Evolutionary conservation across 371 early-diverging fungal genomes (phyloP).

Genomic region (Batrachochytrium dendrobatidis): DNA sequence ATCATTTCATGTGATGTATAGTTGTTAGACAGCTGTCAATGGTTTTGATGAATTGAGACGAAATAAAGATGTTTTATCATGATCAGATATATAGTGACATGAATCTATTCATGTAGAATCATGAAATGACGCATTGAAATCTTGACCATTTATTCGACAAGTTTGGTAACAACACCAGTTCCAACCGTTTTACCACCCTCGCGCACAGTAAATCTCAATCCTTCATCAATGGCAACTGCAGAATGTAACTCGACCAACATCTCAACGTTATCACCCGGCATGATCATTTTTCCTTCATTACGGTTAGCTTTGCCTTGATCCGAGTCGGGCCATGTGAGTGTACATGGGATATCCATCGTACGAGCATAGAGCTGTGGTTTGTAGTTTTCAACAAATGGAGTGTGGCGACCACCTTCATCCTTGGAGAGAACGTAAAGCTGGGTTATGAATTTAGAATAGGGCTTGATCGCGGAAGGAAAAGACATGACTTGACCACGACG

Average conservation of each 20-base stretch:
- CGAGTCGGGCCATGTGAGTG: constrained; percentile 67
- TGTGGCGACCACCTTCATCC: constrained; percentile 98
- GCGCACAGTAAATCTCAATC: constrained; percentile 93
- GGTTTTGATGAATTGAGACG: too few relatives aligned
- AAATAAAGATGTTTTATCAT: too few relatives aligned
- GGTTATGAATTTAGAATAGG: constrained; percentile 88
- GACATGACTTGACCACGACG: constrained; percentile 92
- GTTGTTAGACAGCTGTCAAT: too few relatives aligned
- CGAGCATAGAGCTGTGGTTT: constrained; percentile 92
- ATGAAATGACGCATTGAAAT: too few relatives aligned
- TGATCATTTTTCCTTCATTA: constrained; percentile 83
- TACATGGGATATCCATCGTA: constrained; percentile 89
- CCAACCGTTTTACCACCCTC: constrained; percentile 98
- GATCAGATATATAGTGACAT: too few relatives aligned
- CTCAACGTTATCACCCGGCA: constrained; percentile 96
- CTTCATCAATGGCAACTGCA: constrained; percentile 84
- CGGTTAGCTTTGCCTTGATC: constrained; percentile 68
- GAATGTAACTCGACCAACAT: constrained; percentile 72
- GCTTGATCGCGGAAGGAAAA: constrained; percentile 84
- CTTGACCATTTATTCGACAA: constrained; percentile 28
- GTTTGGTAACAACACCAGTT: constrained; percentile 65
- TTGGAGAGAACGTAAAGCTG: constrained; percentile 91
- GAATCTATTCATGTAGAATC: too few relatives aligned
- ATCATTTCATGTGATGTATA: too few relatives aligned
- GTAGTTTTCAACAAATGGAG: constrained; percentile 94